Percentiles rank a stretch among this genome's conserved stretches.
Evolutionary conservation across 768 basidiomycete species (phyloP).

Genomic region (Galerina sulciceps): DNA sequence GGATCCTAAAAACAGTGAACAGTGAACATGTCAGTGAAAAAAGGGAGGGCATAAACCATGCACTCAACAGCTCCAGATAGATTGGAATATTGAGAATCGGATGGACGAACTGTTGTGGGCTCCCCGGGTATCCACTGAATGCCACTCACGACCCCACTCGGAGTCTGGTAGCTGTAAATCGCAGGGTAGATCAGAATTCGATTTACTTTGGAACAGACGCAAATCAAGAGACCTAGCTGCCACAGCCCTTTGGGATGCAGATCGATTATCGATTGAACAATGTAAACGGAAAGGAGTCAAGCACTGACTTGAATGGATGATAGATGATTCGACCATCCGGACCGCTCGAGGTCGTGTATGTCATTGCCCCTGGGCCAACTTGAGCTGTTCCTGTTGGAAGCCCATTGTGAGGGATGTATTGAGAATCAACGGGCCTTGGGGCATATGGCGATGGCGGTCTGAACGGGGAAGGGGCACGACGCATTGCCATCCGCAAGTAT

Average conservation of each 20-base stretch:
- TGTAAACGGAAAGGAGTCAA: not conserved
- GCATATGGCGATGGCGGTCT: conserved; percentile 36
- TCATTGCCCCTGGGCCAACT: conserved; percentile 70
- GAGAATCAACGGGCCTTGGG: conserved; percentile 16
- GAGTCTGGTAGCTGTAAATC: conserved; percentile 67
- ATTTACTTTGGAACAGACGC: conserved; percentile 1
- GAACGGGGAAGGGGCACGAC: conserved; percentile 36
- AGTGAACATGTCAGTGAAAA: not conserved
- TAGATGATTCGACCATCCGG: conserved; percentile 68
- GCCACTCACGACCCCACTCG: conserved; percentile 68
- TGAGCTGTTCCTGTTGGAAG: conserved; percentile 38
- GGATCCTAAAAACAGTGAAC: conserved; percentile 3
- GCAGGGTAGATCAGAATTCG: conserved; percentile 27
- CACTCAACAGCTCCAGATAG: not conserved
- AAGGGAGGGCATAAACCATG: not conserved
- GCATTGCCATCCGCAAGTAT: conserved; percentile 23
- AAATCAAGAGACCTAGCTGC: conserved; percentile 62
- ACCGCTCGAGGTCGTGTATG: conserved; percentile 68
- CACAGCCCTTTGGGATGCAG: conserved; percentile 56
- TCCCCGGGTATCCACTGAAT: conserved; percentile 75
- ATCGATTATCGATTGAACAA: conserved; percentile 22
- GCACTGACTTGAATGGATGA: conserved; percentile 73
- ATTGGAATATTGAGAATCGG: conserved; percentile 61
- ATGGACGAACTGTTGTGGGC: conserved; percentile 61
- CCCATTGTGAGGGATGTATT: not conserved